Evolutionary conservation across 768 basidiomycete species (phyloP), one percentile per base, ranked within the genome.

Genomic region (Gloeopeniophorella convolvens): DNA sequence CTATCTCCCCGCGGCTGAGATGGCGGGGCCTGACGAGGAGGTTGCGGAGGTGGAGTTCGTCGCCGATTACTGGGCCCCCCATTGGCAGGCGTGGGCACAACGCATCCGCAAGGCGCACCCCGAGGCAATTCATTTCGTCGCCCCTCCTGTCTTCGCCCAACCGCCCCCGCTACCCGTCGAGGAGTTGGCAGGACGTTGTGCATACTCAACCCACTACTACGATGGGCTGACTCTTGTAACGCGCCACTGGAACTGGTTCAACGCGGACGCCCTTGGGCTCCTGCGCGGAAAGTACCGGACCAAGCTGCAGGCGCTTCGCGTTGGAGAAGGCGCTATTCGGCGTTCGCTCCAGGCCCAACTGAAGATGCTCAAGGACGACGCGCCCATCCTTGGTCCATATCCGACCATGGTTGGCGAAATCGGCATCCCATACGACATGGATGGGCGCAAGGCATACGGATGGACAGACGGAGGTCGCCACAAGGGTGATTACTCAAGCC

Each of bases 381-480:
- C 83, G 0, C 65, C 68, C 26, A 80, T 83, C 41, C 72, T 88
- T 5, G 79, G 82, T 1, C 51, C 69, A 15, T 96, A 85, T 60
- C 95, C 95, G 1, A 94, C 89, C 0, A 73, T 98, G 56, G 87
- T 99, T 30, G 94, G 95, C 10, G 95, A 99, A 71, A 95, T 97
- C 43, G 95, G 95, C 12, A 88, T 82, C 2, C 95, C 95, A 2
- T 91, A 85, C 62, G 94, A 99, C 64, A 85, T 99, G 85, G 95
- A 99, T 62, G 70, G 70, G 47, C 91, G 89, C 66, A 73, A 76
- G 39, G 75, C 89, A 12, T 99, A 99, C 67, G 88, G 89, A 27
- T 89, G 76, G 66, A 82, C 73, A 57, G 77, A 84, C 66, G 66
- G 72, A 40, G 79, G 86, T 54, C 78, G 78, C 60, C 69, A 78